Conservation (phyloP, 176 grass and related monocot genomes). For the Aegilops bicornis region DNA sequence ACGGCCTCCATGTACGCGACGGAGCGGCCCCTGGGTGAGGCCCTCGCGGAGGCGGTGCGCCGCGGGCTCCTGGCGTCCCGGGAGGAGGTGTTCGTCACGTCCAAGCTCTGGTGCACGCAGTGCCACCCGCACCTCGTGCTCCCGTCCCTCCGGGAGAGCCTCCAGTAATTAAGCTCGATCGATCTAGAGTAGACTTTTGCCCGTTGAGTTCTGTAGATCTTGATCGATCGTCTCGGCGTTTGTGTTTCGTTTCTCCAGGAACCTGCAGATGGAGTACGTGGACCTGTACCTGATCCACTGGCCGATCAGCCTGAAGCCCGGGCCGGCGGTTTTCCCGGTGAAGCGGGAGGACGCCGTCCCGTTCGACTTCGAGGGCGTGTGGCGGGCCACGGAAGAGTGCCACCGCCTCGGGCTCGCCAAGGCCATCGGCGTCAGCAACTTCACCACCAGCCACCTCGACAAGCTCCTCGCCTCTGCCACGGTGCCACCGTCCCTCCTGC, state of each 20-base stretch:
- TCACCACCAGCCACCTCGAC: constrained; percentile 51
- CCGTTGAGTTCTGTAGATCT: background rate
- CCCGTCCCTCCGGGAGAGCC: constrained; percentile 41
- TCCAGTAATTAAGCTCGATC: constrained; percentile 27
- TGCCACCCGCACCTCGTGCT: constrained; percentile 57
- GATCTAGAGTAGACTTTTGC: too few species aligned
- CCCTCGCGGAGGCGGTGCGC: constrained; percentile 27
- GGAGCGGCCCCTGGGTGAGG: constrained; percentile 44
- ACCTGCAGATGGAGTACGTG: constrained; percentile 65
- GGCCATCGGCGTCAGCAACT: constrained; percentile 74
- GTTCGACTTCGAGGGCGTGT: constrained; percentile 54
- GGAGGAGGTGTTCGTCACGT: constrained; percentile 67
- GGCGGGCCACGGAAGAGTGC: constrained; percentile 67
- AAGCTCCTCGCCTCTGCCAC: constrained; percentile 9
- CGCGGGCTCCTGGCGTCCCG: constrained; percentile 46
- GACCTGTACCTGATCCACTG: constrained; percentile 74
- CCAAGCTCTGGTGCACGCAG: constrained; percentile 77
- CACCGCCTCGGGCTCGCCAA: constrained; percentile 51
- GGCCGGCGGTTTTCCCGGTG: background rate
- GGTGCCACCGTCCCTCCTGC: constrained; percentile 39
- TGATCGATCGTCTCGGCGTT: background rate
- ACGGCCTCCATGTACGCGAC: constrained; percentile 49
- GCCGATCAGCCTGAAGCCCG: constrained; percentile 49
- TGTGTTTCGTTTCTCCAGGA: constrained; percentile 19
- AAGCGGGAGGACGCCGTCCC: constrained; percentile 42